Conservation (phyloP, 352 stramenopile genomes). For the Phytophthora hybrid region DNA sequence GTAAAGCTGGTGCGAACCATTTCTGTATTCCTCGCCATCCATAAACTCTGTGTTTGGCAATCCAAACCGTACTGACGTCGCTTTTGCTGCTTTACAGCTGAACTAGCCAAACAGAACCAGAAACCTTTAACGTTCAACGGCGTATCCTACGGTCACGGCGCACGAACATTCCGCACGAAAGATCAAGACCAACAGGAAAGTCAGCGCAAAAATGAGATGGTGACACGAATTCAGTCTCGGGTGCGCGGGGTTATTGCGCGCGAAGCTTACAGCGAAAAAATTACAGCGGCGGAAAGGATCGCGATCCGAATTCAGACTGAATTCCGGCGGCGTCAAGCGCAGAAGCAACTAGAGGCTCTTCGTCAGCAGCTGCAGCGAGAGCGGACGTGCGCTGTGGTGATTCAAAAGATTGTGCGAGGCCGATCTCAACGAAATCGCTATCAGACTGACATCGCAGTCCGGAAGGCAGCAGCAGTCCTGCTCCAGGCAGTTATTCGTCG, state of each 20-base stretch:
- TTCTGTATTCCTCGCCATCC: conserved; percentile 1
- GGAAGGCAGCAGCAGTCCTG: conserved; percentile 38
- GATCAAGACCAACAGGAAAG: conserved; percentile 37
- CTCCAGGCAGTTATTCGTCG: conserved; percentile 52
- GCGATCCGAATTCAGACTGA: conserved; percentile 46
- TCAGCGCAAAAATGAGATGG: conserved; percentile 53
- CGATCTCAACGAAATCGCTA: conserved; percentile 46
- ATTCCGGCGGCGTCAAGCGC: conserved; percentile 44
- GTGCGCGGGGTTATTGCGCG: conserved; percentile 53
- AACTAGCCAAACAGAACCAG: conserved; percentile 47
- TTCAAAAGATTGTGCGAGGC: conserved; percentile 54
- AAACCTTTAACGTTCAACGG: conserved; percentile 53
- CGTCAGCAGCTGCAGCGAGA: conserved; percentile 37
- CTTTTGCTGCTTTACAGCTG: conserved; percentile 25
- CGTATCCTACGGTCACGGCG: conserved; percentile 30
- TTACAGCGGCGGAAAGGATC: conserved; percentile 38
- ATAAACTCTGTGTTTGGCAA: background rate
- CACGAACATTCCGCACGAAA: conserved; percentile 39
- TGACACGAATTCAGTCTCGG: conserved; percentile 49
- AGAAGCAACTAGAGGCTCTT: conserved; percentile 37
- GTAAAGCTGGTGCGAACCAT: conserved; percentile 54
- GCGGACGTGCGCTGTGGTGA: conserved; percentile 37
- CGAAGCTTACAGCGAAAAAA: conserved; percentile 35
- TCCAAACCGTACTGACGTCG: conserved; percentile 3
- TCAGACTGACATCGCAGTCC: conserved; percentile 29